Evolutionary conservation across 768 basidiomycete genomes (phyloP), one percentile per base, ranked within the genome.

Genomic region (Trametes elegans): DNA sequence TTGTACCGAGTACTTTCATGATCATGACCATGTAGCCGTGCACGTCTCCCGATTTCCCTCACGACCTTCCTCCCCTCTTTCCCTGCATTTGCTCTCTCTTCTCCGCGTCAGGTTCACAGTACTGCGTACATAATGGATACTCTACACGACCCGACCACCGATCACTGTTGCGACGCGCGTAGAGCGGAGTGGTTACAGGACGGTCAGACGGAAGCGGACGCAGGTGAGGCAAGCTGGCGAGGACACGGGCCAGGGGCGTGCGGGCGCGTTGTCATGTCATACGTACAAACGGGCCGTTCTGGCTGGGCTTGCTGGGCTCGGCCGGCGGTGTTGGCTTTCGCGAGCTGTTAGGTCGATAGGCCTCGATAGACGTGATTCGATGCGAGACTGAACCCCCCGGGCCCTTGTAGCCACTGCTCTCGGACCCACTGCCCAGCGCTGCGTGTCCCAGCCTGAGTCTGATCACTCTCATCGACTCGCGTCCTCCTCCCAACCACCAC

Each of bases 1-100:
- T 55, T 59, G 58, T 62, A 62, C 39, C 51, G 24, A 45, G 34
- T 52, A 52, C 50, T 14, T 21, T 53, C 49, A 59, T 55, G 58
- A 62, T 47, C 61, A 51, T 55, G 46, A 16, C 48, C 48, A 44
- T 61, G 57, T 58, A 58, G 57, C 57, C 53, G 42, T 55, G 54
- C 38, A 59, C 57, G 32, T 59, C 57, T 54, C 57, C 39, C 53
- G 19, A 46, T 48, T 32, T 52, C 19, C 24, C 49, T 31, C 27
- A 11, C 19, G n/a, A 16, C 48, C 45, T 47, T 8, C n/a, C 3
- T n/a, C n/a, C 32, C 18, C 21, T 39, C 41, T 24, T 23, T 53
- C 16, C 14, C n/a, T 28, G 23, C 34, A 9, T 32, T 31, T 14
- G 23, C 10, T 39, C 28, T 47, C 21, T 46, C 34, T 34, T 43